phyloP scores from a whole-genome alignment of 768 basidiomycete genomes.

The Amanita subjunquillea region DNA sequence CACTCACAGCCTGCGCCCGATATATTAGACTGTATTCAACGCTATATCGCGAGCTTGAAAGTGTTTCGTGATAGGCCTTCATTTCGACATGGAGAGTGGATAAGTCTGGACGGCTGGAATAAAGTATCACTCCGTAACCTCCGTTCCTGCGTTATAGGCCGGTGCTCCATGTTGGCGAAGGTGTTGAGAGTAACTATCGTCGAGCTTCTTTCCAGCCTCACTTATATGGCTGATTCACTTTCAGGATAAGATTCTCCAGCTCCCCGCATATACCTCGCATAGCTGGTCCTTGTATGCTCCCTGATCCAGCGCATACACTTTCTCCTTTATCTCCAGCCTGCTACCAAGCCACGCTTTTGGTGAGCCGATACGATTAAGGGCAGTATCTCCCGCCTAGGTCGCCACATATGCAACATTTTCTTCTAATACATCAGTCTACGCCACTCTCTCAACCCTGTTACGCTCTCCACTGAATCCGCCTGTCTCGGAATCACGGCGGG shows the following conservation, averaged over 20 bases:
- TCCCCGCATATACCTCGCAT: background rate
- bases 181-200: constrained; percentile 16
- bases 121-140: too few relatives aligned
- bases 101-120: too few relatives aligned
- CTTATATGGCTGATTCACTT: constrained; percentile 41
- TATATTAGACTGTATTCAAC: too few relatives aligned
- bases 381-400: background rate
- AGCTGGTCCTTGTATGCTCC: background rate
- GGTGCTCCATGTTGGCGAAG: too few relatives aligned
- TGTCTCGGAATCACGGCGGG: background rate
- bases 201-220: constrained; percentile 36
- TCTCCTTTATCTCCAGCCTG: background rate
- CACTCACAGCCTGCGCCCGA: too few relatives aligned
- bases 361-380: too few relatives aligned
- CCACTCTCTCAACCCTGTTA: background rate
- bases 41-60: too few relatives aligned
- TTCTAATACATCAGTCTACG: background rate
- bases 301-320: background rate
- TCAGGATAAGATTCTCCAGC: constrained; percentile 18
- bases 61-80: too few relatives aligned
- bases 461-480: background rate
- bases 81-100: too few relatives aligned
- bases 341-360: background rate
- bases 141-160: too few relatives aligned
- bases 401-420: background rate